Conservation (phyloP, 2,329 filamentous ascomycete species). For the Zasmidium citrigriseum region DNA sequence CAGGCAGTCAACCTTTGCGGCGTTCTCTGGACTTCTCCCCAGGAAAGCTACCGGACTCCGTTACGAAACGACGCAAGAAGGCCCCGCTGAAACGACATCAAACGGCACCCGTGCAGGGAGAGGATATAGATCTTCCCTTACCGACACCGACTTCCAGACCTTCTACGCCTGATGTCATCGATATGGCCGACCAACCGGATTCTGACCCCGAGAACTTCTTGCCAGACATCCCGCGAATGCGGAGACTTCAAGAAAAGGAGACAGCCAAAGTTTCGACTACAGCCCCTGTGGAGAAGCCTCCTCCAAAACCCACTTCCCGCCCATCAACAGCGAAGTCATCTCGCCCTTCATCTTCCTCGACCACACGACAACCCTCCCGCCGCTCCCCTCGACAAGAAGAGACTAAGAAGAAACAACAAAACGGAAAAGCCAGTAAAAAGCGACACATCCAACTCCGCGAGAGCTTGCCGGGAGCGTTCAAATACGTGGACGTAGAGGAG, state of each 20-base stretch:
- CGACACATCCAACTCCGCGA: slow-evolving; percentile 32
- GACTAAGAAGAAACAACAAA: background rate
- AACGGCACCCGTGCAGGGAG: slow-evolving; percentile 29
- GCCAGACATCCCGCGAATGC: background rate
- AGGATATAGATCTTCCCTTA: slow-evolving; percentile 7
- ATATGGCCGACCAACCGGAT: background rate
- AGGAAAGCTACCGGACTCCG: slow-evolving; percentile 30
- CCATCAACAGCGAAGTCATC: background rate
- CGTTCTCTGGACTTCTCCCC: background rate
- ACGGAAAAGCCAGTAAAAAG: no score
- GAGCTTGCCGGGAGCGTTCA: slow-evolving; percentile 36
- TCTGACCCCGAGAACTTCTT: slow-evolving; percentile 21
- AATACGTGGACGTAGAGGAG: slow-evolving; percentile 30
- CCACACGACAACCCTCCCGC: slow-evolving; percentile 4
- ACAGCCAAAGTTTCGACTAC: background rate
- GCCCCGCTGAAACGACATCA: slow-evolving; percentile 30
- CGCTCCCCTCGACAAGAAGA: slow-evolving; percentile 10
- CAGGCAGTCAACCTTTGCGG: background rate
- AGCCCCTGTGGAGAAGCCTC: background rate
- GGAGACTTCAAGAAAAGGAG: background rate
- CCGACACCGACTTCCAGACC: background rate
- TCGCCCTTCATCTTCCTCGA: slow-evolving; percentile 2
- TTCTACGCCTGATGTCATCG: background rate
- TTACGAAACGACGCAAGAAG: slow-evolving; percentile 34
- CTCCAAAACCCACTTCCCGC: background rate